These are phyloP conservation scores for Suillus alpinus DNA, from an alignment of 768 basidiomycete genomes.

Conservation along the genomic window DNA sequence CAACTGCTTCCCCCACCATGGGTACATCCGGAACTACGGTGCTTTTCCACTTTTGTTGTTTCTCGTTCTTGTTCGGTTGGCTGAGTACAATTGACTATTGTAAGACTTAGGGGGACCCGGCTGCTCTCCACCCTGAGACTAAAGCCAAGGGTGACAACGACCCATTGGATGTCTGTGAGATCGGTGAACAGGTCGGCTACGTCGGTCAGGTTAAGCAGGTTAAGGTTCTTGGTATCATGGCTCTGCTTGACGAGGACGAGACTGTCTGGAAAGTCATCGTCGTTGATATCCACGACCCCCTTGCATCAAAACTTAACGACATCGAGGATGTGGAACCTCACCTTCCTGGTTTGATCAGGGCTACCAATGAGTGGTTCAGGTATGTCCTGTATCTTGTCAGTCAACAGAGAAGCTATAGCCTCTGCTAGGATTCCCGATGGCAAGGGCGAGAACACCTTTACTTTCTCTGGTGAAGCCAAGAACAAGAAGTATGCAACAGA, in stretches of 20 bases:
- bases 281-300: slow-evolving; percentile 92
- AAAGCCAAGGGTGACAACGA: slow-evolving; percentile 99
- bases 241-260: slow-evolving; percentile 97
- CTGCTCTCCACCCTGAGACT: slow-evolving; percentile 85
- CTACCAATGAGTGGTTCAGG: slow-evolving; percentile 99
- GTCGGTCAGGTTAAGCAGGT: slow-evolving; percentile 98
- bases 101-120: slow-evolving; percentile 98
- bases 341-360: slow-evolving; percentile 93
- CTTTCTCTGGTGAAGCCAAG: slow-evolving; percentile 99
- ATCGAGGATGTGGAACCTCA: slow-evolving; percentile 99
- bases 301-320: slow-evolving; percentile 95
- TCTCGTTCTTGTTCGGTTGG: background rate
- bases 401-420: background rate
- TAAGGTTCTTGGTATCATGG: slow-evolving; percentile 99
- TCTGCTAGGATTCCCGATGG: slow-evolving; percentile 83
- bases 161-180: slow-evolving; percentile 99
- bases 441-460: slow-evolving; percentile 96
- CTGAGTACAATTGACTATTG: background rate
- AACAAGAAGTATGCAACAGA: slow-evolving; percentile 99
- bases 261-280: slow-evolving; percentile 99
- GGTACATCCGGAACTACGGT: slow-evolving; percentile 99
- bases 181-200: slow-evolving; percentile 97
- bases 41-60: slow-evolving; percentile 66
- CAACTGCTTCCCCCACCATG: slow-evolving; percentile 99
- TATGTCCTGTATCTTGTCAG: slow-evolving; percentile 25